phyloP scores from a whole-genome alignment of 1,284 basidiomycete genomes.

The Boletellus deceptivus region DNA sequence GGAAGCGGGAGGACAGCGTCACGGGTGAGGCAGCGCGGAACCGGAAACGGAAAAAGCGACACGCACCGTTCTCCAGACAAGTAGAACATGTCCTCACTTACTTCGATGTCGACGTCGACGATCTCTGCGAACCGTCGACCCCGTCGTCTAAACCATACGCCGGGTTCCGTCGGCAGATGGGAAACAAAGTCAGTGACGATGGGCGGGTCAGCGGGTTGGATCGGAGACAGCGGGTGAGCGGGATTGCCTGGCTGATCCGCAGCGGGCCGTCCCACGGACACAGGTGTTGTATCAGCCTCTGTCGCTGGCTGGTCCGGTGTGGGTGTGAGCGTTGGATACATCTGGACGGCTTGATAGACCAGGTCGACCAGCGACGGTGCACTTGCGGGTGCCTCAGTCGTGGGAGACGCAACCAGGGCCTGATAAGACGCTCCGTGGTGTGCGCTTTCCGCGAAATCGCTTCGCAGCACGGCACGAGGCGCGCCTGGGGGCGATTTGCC shows the following conservation, averaged over 20 bases:
- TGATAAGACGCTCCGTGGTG: slow-evolving; percentile 1
- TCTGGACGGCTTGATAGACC: slow-evolving; percentile 2
- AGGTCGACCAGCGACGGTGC: slow-evolving; percentile 3
- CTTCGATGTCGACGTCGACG: slow-evolving; percentile 22
- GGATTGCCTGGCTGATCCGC: background rate
- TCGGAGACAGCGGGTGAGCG: background rate
- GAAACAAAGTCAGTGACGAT: slow-evolving; percentile 10
- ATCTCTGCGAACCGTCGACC: slow-evolving; percentile 22
- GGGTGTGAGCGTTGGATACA: slow-evolving; percentile 4
- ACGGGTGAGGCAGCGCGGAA: background rate
- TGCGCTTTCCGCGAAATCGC: background rate
- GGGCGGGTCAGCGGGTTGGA: background rate
- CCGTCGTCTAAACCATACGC: slow-evolving; percentile 26
- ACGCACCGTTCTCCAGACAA: slow-evolving; percentile 18
- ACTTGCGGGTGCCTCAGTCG: background rate
- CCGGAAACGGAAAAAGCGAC: background rate
- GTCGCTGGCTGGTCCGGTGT: background rate
- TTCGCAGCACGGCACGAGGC: slow-evolving; percentile 23
- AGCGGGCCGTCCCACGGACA: background rate
- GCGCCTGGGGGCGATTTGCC: slow-evolving; percentile 19
- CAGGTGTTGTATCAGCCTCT: slow-evolving; percentile 1
- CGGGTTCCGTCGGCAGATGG: slow-evolving; percentile 18
- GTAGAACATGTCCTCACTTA: slow-evolving; percentile 24
- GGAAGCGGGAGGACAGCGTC: background rate
- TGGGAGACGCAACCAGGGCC: slow-evolving; percentile 6